A percentile compares a stretch with the other conserved stretches of the same genome.
These are phyloP conservation scores for Scheffersomyces segobiensis DNA, from an alignment of 1,139 yeast species.

Conservation along the genomic window DNA sequence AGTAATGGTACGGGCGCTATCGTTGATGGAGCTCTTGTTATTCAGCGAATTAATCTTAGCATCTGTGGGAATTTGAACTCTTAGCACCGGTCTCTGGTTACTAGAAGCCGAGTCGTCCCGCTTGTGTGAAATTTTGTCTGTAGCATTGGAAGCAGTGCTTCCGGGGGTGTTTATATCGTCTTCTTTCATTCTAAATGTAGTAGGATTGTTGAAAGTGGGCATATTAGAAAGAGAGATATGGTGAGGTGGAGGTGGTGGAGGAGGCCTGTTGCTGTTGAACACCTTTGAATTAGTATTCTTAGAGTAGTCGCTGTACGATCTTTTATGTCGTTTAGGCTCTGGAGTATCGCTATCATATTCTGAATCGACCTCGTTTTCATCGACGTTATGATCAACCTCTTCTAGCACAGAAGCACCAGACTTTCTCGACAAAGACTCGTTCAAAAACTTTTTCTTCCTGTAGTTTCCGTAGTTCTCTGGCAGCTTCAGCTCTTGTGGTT, in stretches of 20 bases:
- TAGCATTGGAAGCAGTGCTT: background rate
- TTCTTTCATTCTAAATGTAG: slow-evolving; percentile 6
- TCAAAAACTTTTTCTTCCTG: slow-evolving; percentile 28
- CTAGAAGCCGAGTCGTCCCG: slow-evolving; percentile 13
- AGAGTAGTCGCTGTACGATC: slow-evolving; percentile 7
- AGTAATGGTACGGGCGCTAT: slow-evolving; percentile 39
- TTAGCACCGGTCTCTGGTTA: slow-evolving; percentile 43
- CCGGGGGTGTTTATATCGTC: slow-evolving; percentile 6
- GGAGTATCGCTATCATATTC: slow-evolving; percentile 32
- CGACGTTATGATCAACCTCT: slow-evolving; percentile 17
- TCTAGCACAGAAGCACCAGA: background rate
- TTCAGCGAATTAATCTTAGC: slow-evolving; percentile 20
- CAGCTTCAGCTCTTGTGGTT: slow-evolving; percentile 57
- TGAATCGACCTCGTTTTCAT: slow-evolving; percentile 25
- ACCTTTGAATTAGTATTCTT: background rate
- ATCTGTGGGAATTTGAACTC: slow-evolving; percentile 54
- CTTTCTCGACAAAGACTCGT: slow-evolving; percentile 10
- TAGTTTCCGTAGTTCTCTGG: slow-evolving; percentile 60
- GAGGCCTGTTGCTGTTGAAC: slow-evolving; percentile 5
- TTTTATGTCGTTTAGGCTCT: slow-evolving; percentile 28
- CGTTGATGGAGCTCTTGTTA: slow-evolving; percentile 10
- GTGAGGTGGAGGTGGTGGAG: slow-evolving; percentile 24
- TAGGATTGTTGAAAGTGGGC: slow-evolving; percentile 29
- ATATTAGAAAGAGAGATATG: slow-evolving; percentile 28
- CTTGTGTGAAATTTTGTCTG: slow-evolving; percentile 6